Evolutionary conservation across 805 yeast species (phyloP).

Genomic region (Ogataea neopini): DNA sequence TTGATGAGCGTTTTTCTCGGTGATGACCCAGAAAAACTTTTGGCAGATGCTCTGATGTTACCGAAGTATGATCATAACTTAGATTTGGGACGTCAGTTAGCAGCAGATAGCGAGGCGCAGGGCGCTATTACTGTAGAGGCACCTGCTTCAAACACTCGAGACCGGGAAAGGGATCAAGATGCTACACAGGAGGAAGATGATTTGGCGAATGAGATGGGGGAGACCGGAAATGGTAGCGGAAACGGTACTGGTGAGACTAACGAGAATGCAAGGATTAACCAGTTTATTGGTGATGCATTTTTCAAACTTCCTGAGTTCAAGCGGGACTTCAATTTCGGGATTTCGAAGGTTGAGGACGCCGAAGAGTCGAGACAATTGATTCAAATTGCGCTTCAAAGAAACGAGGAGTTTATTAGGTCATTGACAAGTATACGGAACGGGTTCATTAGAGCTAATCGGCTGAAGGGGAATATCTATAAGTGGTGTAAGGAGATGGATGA

Average conservation of each 20-base stretch:
- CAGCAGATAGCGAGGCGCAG: conserved; percentile 11
- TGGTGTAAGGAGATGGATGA: conserved; percentile 91
- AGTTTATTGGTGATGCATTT: conserved; percentile 51
- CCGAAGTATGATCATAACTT: conserved; percentile 71
- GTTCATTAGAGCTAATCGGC: conserved; percentile 73
- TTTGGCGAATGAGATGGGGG: conserved; percentile 25
- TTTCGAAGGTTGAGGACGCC: conserved; percentile 52
- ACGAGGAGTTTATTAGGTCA: conserved; percentile 83
- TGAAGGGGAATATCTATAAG: conserved; percentile 64
- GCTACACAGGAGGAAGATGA: conserved; percentile 27
- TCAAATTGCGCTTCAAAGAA: conserved; percentile 78
- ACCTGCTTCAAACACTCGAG: conserved; percentile 16
- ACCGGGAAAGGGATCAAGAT: conserved; percentile 25
- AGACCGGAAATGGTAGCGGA: conserved; percentile 13
- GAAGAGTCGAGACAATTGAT: conserved; percentile 71
- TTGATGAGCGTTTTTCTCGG: conserved; percentile 81
- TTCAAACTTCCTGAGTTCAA: conserved; percentile 59
- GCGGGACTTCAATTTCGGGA: conserved; percentile 50
- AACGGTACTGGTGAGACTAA: conserved; percentile 2
- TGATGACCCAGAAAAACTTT: conserved; percentile 72
- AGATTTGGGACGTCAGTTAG: conserved; percentile 30
- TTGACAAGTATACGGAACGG: conserved; percentile 73
- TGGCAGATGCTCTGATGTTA: conserved; percentile 64
- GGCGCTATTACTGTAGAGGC: conserved; percentile 1
- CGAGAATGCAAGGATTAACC: conserved; percentile 17